Evolutionary conservation across 345 rosid genomes (phyloP).

Genomic region (Sonneratia caseolaris): DNA sequence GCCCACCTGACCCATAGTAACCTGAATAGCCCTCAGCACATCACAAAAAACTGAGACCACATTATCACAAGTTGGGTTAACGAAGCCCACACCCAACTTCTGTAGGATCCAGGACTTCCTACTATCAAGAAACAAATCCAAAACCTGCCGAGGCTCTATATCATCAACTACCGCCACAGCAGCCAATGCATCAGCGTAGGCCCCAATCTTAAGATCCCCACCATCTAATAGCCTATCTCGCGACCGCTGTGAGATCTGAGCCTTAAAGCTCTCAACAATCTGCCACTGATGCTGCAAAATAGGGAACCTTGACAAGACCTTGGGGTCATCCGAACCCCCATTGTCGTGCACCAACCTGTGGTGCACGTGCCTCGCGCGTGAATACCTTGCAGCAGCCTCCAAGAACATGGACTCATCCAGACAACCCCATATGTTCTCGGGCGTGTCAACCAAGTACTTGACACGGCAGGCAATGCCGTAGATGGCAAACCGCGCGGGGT

Average conservation of each 20-base stretch:
- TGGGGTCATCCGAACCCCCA: conserved; percentile 38
- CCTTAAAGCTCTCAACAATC: conserved; percentile 90
- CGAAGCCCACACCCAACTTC: conserved; percentile 40
- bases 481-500: conserved; percentile 26
- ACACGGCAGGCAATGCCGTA: conserved; percentile 85
- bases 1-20: conserved; percentile 81
- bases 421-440: conserved; percentile 95
- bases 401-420: conserved; percentile 84
- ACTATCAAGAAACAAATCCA: conserved; percentile 64
- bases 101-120: conserved; percentile 75
- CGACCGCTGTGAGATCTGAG: conserved; percentile 89
- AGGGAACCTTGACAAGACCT: conserved; percentile 65
- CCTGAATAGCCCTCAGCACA: conserved; percentile 63
- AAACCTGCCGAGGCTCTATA: conserved; percentile 57
- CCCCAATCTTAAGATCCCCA: conserved; percentile 38
- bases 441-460: conserved; percentile 83
- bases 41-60: conserved; percentile 64
- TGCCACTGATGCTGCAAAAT: conserved; percentile 92
- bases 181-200: conserved; percentile 79
- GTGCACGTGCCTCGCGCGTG: conserved; percentile 80
- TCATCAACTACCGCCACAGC: conserved; percentile 81
- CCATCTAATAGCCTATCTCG: conserved; percentile 75
- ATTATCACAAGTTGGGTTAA: conserved; percentile 21
- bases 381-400: conserved; percentile 73
- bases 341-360: conserved; percentile 24